Evolutionary conservation across 2,329 filamentous ascomycete genomes (phyloP).

Genomic region (Cryoendolithus antarcticus): DNA sequence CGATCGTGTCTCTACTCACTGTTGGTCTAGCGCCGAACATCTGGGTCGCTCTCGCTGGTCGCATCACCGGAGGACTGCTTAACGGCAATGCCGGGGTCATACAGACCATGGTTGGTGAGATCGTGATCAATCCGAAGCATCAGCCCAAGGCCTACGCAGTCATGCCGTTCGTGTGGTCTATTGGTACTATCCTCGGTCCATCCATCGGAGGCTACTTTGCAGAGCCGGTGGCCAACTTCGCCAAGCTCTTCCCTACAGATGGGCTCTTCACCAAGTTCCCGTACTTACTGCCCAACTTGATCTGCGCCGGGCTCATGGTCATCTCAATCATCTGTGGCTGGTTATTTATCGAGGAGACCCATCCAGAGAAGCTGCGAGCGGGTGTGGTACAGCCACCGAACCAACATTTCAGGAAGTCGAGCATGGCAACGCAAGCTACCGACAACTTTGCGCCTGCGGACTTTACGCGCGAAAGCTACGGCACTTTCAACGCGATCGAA

Average conservation of each 20-base stretch:
- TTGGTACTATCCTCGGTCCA: constrained; percentile 80
- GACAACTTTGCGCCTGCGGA: constrained; percentile 60
- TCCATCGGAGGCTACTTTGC: constrained; percentile 81
- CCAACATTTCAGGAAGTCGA: constrained; percentile 7
- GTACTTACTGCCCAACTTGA: constrained; percentile 77
- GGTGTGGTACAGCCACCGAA: constrained; percentile 35
- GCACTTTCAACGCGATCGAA: constrained; percentile 32
- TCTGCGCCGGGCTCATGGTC: constrained; percentile 66
- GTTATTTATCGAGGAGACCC: constrained; percentile 74
- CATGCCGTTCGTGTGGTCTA: constrained; percentile 90
- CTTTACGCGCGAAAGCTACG: constrained; percentile 55
- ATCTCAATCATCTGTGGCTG: constrained; percentile 72
- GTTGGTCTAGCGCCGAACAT: constrained; percentile 76
- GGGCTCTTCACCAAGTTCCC: constrained; percentile 68
- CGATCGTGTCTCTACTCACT: constrained; percentile 68
- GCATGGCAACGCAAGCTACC: constrained; percentile 5
- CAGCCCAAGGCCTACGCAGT: constrained; percentile 80
- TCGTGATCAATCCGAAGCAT: constrained; percentile 72
- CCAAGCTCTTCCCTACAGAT: constrained; percentile 52
- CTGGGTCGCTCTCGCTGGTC: constrained; percentile 66
- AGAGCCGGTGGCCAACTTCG: constrained; percentile 63
- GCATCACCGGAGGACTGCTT: constrained; percentile 65
- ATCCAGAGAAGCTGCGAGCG: constrained; percentile 53
- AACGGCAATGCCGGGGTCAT: constrained; percentile 73
- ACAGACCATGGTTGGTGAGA: constrained; percentile 83